Evolutionary conservation across 352 stramenopile species (phyloP), one percentile per base, ranked within the genome.

Genomic region (Thraustotheca clavata): DNA sequence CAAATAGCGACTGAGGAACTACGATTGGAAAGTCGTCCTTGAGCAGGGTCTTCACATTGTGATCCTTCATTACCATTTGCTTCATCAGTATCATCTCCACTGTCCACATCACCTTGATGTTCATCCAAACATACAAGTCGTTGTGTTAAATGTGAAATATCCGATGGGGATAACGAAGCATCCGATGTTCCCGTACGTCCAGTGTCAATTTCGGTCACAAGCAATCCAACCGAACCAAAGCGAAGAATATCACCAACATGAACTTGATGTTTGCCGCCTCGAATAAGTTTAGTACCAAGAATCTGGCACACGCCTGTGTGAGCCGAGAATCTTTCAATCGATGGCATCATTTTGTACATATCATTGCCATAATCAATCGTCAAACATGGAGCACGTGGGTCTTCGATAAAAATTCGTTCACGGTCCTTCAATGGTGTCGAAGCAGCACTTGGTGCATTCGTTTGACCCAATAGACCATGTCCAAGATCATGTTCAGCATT

Each of bases 281-380:
- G 84, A 52, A 91, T 91, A 50, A 77, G 89, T 70, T 94, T 94
- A 46, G 82, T 94, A 39, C 84, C 84, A 3, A 94, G 69, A 49
- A 94, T 91, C 71, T 91, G 84, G 70, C 84, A 94, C 67, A 94
- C 83, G 39, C 84, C 84, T 52, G 84, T 91, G 66, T 94, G 84
- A 1, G 82, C 84, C 22, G 82, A 91, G 62, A 94, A 94, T 70
- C 89, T 89, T 67, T 94, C 84, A 20, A 80, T 88, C 12, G 80
- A 91, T 24, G 84, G 84, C 60, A 94, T 59, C 36, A 94, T 68
- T n/a, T 83, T 79, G 72, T 94, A 94, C 16, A 80, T 71, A 69
- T 94, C 84, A 67, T 88, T 90, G 41, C 82, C 78, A 71, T 94
- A 94, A 71, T 94, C 84, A 47, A 94, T 94, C 67, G 87, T 89